phyloP scores from a whole-genome alignment of 2,329 filamentous ascomycete species.

The Scedosporium boydii region DNA sequence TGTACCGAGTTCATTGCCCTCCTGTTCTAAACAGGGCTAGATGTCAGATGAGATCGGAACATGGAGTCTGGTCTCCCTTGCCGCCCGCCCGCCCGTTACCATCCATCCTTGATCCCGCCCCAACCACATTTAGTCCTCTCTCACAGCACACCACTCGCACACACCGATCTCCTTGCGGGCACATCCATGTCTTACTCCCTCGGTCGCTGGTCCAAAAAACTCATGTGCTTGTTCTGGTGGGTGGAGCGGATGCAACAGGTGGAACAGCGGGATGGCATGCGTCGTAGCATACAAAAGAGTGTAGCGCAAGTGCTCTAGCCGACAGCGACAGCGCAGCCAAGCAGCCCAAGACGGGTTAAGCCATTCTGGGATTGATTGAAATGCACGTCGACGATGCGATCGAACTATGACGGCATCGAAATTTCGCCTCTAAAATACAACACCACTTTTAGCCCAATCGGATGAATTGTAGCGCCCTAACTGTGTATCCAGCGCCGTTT shows the following conservation, averaged over 20 bases:
- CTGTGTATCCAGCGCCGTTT: no score
- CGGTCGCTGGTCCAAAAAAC: neutral
- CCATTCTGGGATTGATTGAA: neutral
- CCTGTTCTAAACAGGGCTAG: neutral
- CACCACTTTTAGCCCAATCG: neutral
- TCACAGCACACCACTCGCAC: neutral
- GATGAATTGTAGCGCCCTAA: neutral
- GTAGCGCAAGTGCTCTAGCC: neutral
- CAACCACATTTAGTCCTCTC: neutral
- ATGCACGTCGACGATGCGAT: neutral
- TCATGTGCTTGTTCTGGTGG: neutral
- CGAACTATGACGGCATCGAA: neutral
- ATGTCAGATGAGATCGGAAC: neutral
- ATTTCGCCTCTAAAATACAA: neutral
- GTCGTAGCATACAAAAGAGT: neutral
- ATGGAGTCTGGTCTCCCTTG: neutral
- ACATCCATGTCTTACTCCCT: neutral
- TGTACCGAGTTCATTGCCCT: neutral
- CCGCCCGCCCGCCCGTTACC: neutral
- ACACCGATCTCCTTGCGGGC: neutral
- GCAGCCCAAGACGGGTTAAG: neutral
- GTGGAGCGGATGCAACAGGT: neutral
- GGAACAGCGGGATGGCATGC: neutral
- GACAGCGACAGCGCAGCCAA: neutral
- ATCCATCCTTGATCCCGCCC: no score